Percentiles rank a stretch among this genome's conserved stretches.
phyloP scores from a whole-genome alignment of 2,329 filamentous ascomycete species.

The Fusarium nematophilum region DNA sequence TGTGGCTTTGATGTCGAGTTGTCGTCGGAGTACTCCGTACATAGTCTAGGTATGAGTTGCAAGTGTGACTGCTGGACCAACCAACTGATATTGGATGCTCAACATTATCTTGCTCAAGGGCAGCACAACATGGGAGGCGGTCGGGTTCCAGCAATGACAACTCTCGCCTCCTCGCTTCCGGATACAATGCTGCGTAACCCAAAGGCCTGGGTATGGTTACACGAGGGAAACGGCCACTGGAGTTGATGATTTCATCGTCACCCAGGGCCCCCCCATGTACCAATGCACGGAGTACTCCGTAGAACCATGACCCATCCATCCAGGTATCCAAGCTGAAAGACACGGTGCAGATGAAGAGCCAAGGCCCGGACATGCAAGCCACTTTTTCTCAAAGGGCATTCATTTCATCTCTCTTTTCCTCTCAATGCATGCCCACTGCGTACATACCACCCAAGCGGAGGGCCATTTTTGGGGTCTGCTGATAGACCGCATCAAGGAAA shows the following conservation, averaged over 20 bases:
- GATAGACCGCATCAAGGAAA: no score
- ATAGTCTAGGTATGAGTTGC: no score
- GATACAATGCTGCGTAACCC: constrained; percentile 26
- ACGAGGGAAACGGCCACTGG: constrained; percentile 3
- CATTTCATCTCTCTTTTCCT: not conserved
- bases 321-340: not conserved
- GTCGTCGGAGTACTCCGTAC: no score
- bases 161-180: constrained; percentile 31
- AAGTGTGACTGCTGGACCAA: no score
- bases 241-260: no score
- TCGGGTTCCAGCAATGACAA: not conserved
- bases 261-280: no score
- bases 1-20: no score
- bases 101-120: not conserved
- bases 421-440: constrained; percentile 6
- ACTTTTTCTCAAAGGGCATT: not conserved
- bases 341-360: not conserved
- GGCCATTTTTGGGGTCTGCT: not conserved
- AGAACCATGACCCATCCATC: no score
- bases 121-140: not conserved
- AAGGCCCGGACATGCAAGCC: not conserved
- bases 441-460: no score
- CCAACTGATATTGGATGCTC: no score
- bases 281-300: no score
- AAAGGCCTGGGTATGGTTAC: constrained; percentile 18